A percentile compares a stretch with the other conserved stretches of the same genome.
Evolutionary conservation across 1,284 basidiomycete genomes (phyloP).

Genomic region (Ganoderma meredithae): DNA sequence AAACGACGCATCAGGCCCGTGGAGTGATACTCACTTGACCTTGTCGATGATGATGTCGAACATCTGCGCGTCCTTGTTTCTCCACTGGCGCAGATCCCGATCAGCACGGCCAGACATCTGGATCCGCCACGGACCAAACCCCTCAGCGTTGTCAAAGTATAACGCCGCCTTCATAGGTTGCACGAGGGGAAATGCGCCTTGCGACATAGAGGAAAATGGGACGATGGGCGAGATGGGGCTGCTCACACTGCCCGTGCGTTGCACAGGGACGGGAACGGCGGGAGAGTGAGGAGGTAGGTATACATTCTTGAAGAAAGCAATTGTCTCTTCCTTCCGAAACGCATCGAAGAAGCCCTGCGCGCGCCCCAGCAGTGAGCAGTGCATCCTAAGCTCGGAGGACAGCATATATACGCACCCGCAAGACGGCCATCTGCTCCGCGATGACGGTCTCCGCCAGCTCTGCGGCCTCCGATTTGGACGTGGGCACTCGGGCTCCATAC

Average conservation of each 20-base stretch:
- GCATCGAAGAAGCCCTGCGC: not conserved
- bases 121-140: conserved; percentile 61
- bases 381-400: not conserved
- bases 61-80: conserved; percentile 48
- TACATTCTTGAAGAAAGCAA: not conserved
- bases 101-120: conserved; percentile 54
- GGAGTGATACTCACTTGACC: conserved; percentile 51
- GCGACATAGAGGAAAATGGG: not conserved
- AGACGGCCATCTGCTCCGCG: not conserved
- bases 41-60: conserved; percentile 63
- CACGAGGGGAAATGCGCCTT: not conserved
- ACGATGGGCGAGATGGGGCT: not conserved
- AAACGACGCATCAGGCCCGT: not conserved
- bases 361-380: not conserved
- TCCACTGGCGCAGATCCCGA: conserved; percentile 49
- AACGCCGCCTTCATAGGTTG: conserved; percentile 53
- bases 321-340: not conserved
- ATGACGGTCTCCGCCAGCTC: conserved; percentile 34
- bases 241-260: not conserved
- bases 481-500: conserved; percentile 26
- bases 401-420: not conserved
- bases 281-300: not conserved
- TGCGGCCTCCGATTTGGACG: conserved; percentile 33
- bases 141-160: conserved; percentile 56
- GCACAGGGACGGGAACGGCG: not conserved